Evolutionary conservation across 495 filamentous ascomycete genomes (phyloP), one percentile per base, ranked within the genome.

Genomic region (Trichoderma gamsii): DNA sequence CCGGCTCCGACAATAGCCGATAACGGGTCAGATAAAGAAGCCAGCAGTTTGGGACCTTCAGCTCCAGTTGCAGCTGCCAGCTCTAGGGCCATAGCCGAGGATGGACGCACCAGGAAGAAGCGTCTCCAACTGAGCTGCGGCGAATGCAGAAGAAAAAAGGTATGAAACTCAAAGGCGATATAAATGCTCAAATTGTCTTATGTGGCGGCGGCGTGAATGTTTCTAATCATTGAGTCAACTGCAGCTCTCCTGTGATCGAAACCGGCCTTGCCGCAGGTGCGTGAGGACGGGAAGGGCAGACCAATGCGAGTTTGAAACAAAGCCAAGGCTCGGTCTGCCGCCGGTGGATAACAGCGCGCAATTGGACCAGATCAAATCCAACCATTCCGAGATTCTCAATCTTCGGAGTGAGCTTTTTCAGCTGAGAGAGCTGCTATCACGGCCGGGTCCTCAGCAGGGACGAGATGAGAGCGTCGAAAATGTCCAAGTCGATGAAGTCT

Each of bases 141-240:
- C 3, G 73, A 73, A 67, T 75, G 73, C 38, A 70, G 72, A 27
- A 70, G 65, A 49, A 75, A 73, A 66, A 75, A 75, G 70, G 73
- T 73, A 29, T 29, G 29, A 4, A 69, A 21, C 16, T 7, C 25
- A 21, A 25, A 7, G 49, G 25, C 3, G 21, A 46, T 44, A 1
- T 6, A 16, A 12, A 11, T 44, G 15, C 49, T 52, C 49, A 52
- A n/a, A n/a, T 18, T 29, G 1, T 29, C 29, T 1, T 1, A 29
- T 29, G 4, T 29, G 29, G 4, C 29, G 29, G 29, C 4, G 29
- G 4, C 29, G 29, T 29, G 21, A 11, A 7, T 52, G 6, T 9
- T 52, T 52, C 49, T 52, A 23, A 52, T 18, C n/a, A 52, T 4
- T 1, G 11, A 52, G 6, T 32, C 25, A n/a, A n/a, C 41, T 41